Percentiles rank a stretch among this genome's conserved stretches.
phyloP scores from a whole-genome alignment of 345 rosid genomes.

The Lumnitzera littorea region DNA sequence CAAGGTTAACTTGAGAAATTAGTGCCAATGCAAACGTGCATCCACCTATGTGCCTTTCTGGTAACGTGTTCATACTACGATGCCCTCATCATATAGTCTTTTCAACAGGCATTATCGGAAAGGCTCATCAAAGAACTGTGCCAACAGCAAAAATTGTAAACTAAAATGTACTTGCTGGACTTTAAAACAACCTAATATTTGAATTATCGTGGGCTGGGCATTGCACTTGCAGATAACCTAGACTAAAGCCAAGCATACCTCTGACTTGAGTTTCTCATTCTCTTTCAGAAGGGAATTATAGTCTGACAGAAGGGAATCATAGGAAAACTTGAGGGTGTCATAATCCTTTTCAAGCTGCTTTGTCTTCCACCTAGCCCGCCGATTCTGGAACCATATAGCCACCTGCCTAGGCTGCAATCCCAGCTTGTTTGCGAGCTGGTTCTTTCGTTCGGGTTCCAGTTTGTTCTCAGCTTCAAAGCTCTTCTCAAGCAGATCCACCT shows the following conservation, averaged over 20 bases:
- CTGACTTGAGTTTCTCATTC: conserved; percentile 56
- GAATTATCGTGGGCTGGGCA: no score
- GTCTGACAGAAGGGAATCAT: conserved; percentile 57
- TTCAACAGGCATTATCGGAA: no score
- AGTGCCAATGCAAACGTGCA: no score
- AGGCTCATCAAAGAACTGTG: no score
- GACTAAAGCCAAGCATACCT: conserved; percentile 34
- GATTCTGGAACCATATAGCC: conserved; percentile 98
- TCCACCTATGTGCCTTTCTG: no score
- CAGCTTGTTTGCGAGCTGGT: conserved; percentile 75
- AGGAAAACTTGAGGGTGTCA: conserved; percentile 72
- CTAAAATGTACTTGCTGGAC: no score
- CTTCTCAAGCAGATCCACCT: conserved; percentile 83
- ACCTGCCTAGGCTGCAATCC: conserved; percentile 92
- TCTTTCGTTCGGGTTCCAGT: conserved; percentile 90
- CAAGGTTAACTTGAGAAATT: no score
- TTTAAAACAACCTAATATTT: no score
- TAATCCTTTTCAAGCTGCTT: conserved; percentile 88
- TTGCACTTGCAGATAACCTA: neutral
- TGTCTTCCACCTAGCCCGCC: conserved; percentile 93
- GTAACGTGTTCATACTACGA: no score
- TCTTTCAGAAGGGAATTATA: conserved; percentile 51
- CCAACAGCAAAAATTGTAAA: no score
- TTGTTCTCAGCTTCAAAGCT: conserved; percentile 94
- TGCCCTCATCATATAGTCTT: no score